These are phyloP conservation scores for Linum usitatissimum DNA, from an alignment of 345 rosid genomes.

Conservation along the genomic window DNA sequence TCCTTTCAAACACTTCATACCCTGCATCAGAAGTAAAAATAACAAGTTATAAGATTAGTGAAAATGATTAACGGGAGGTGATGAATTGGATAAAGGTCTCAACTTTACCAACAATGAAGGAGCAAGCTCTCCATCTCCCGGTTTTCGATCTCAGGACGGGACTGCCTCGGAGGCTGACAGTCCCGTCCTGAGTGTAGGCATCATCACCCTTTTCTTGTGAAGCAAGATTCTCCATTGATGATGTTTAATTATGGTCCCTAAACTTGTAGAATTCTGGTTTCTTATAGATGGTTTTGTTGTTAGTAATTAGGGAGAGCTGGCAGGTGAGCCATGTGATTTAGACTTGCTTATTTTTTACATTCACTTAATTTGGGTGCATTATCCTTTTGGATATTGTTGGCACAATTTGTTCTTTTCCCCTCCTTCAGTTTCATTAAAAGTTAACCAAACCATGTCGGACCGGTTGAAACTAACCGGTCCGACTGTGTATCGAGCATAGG, in stretches of 20 bases:
- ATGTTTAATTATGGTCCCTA: not conserved
- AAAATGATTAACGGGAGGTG: not conserved
- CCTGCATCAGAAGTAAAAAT: constrained; percentile 4
- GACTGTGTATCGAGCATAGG: too few species aligned
- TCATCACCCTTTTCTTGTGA: not conserved
- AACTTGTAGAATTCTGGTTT: not conserved
- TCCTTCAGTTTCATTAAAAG: too few species aligned
- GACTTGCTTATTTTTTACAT: not conserved
- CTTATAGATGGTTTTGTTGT: not conserved
- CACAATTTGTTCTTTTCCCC: too few species aligned
- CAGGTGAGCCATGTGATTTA: not conserved
- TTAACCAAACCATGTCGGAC: too few species aligned
- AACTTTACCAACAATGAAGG: not conserved
- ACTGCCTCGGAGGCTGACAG: not conserved
- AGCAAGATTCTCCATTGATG: not conserved
- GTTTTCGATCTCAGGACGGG: not conserved
- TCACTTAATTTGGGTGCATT: not conserved
- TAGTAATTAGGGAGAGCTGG: not conserved
- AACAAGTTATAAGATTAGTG: not conserved
- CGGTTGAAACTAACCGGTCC: too few species aligned
- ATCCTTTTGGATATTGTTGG: too few species aligned
- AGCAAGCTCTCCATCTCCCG: not conserved
- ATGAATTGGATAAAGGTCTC: not conserved
- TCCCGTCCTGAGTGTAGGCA: not conserved
- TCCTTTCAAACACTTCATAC: constrained; percentile 22